A percentile compares a stretch with the other conserved stretches of the same genome.
Conservation (phyloP, 345 rosid genomes). For the Excoecaria agallocha region DNA sequence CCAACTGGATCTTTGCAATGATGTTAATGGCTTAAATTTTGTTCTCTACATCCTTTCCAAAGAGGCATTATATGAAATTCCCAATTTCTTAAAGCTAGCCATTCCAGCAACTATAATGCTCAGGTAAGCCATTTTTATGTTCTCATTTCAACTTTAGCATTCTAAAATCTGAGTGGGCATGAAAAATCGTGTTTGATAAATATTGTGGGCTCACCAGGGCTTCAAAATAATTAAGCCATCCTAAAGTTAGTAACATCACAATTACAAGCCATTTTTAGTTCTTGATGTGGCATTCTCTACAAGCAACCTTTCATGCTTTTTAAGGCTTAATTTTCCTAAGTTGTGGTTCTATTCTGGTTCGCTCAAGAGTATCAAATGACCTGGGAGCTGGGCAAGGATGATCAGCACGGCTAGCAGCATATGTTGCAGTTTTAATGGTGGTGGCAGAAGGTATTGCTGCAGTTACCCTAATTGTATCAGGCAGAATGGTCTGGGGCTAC, state of each 20-base stretch:
- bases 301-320: too few relatives aligned
- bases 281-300: too few relatives aligned
- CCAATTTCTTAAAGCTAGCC: conserved; percentile 33
- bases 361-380: conserved; percentile 37
- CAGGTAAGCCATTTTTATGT: conserved; percentile 15
- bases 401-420: conserved; percentile 23
- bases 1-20: conserved; percentile 32
- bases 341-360: not conserved
- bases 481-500: conserved; percentile 20
- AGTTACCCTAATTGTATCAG: not conserved
- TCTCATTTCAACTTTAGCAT: not conserved
- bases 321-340: too few relatives aligned
- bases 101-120: conserved; percentile 45
- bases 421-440: conserved; percentile 16
- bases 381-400: conserved; percentile 27
- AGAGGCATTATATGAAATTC: conserved; percentile 26
- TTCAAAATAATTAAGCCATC: too few relatives aligned
- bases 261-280: too few relatives aligned
- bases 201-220: too few relatives aligned
- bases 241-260: too few relatives aligned
- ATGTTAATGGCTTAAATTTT: conserved; percentile 26
- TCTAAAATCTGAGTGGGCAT: too few relatives aligned
- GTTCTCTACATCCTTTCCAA: conserved; percentile 34
- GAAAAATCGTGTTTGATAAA: too few relatives aligned
- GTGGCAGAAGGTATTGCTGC: conserved; percentile 11